Evolutionary conservation across 257 asterid genomes (phyloP).

Genomic region (Gynochthodes officinalis): DNA sequence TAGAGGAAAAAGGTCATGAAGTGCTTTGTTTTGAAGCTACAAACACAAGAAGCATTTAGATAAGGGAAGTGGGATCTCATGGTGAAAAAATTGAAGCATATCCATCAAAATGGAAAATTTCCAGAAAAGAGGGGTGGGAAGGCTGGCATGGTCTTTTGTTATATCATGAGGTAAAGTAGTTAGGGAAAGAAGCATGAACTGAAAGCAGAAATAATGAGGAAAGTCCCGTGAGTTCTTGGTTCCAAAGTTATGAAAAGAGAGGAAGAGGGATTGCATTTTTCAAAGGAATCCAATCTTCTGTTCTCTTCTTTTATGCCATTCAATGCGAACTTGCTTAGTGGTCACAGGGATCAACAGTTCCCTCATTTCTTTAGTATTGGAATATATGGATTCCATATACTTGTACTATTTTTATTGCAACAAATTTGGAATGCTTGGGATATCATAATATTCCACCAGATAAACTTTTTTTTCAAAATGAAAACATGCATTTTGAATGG

Average conservation of each 20-base stretch:
- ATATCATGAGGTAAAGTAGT: conserved; percentile 29
- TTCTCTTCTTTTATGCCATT: conserved; percentile 29
- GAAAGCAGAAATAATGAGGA: conserved; percentile 33
- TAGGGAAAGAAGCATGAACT: conserved; percentile 20
- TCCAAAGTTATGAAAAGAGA: conserved; percentile 16
- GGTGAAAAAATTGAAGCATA: conserved; percentile 9
- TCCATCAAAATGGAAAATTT: conserved; percentile 21
- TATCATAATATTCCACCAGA: conserved; percentile 5
- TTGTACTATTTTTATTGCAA: background rate
- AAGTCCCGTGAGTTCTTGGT: conserved; percentile 44
- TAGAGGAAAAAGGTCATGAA: conserved; percentile 10
- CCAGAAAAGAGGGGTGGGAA: conserved; percentile 30
- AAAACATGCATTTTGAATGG: background rate
- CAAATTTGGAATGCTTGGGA: background rate
- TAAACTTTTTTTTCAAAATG: background rate
- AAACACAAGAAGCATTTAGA: conserved; percentile 6
- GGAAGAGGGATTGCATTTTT: conserved; percentile 16
- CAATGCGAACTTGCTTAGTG: conserved; percentile 29
- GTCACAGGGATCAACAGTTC: conserved; percentile 15
- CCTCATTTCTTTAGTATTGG: too few relatives aligned
- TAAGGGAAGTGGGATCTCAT: conserved; percentile 12
- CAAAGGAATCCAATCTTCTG: conserved; percentile 24
- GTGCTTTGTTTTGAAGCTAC: background rate
- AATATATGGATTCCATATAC: conserved; percentile 7
- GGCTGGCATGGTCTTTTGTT: conserved; percentile 21